Percentiles rank a stretch among this genome's conserved stretches.
Conservation (phyloP, 2,329 filamentous ascomycete genomes). For the Penicillium sp. region DNA sequence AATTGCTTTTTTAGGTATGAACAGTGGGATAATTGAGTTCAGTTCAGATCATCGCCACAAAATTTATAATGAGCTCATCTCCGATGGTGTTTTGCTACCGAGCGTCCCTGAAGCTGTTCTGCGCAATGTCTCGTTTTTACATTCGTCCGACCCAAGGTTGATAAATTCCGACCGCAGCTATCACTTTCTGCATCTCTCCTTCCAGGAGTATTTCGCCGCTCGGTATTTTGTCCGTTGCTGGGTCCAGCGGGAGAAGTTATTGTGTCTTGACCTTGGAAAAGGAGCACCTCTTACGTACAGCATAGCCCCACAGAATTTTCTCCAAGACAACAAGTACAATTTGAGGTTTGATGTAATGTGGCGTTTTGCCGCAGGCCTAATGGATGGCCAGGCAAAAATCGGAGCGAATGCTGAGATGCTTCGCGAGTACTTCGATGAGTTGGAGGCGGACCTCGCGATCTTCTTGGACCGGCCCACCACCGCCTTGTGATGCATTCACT, state of each 20-base stretch:
- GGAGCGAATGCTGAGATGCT: neutral
- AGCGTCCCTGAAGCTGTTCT: neutral
- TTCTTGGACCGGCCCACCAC: slow-evolving; percentile 44
- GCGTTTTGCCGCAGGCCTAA: neutral
- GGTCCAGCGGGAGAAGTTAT: neutral
- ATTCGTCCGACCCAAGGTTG: neutral
- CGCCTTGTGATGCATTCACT: slow-evolving; percentile 47
- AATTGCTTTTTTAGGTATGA: slow-evolving; percentile 45
- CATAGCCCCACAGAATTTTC: neutral
- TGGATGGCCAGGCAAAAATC: neutral
- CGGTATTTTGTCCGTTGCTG: neutral
- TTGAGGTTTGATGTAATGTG: neutral
- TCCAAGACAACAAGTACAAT: neutral
- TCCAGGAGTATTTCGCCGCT: neutral
- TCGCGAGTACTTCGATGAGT: neutral
- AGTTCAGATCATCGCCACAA: slow-evolving; percentile 17
- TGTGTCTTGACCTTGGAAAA: neutral
- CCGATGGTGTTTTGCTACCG: neutral
- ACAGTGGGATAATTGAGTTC: slow-evolving; percentile 43
- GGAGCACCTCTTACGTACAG: neutral
- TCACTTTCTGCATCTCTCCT: neutral
- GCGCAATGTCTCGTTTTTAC: neutral
- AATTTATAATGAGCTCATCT: neutral
- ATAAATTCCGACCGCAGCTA: neutral
- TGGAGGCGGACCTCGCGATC: slow-evolving; percentile 44